Percentiles rank a stretch among this genome's conserved stretches.
phyloP scores from a whole-genome alignment of 2,329 filamentous ascomycete genomes.

The Passalora sequoiae region DNA sequence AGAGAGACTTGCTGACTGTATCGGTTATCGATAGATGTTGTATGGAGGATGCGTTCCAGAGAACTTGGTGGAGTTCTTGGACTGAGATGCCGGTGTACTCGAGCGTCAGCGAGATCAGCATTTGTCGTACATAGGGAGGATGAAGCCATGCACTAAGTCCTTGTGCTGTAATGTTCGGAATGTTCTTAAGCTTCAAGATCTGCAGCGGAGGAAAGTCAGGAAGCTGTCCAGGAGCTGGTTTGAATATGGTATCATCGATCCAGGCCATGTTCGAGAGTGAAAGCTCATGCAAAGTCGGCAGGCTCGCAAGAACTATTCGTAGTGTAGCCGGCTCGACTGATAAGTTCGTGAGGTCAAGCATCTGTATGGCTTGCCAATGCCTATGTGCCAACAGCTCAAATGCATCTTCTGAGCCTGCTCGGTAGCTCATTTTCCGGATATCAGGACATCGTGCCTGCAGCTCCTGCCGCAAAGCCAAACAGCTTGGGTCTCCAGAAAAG shows the following conservation, averaged over 20 bases:
- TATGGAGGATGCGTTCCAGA: conserved; percentile 55
- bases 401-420: conserved; percentile 69
- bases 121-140: conserved; percentile 52
- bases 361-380: conserved; percentile 66
- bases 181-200: conserved; percentile 66
- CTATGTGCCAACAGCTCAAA: conserved; percentile 64
- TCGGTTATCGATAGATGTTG: conserved; percentile 55
- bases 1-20: conserved; percentile 53
- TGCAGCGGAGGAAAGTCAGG: conserved; percentile 70
- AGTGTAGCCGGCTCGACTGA: conserved; percentile 66
- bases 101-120: conserved; percentile 64
- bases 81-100: conserved; percentile 66
- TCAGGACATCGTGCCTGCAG: conserved; percentile 77
- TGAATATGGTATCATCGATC: conserved; percentile 74
- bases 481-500: conserved; percentile 72
- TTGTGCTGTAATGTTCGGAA: conserved; percentile 63
- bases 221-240: conserved; percentile 55
- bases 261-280: conserved; percentile 65
- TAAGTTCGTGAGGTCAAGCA: conserved; percentile 64
- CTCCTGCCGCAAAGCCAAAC: conserved; percentile 72
- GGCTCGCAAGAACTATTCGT: conserved; percentile 62
- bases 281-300: conserved; percentile 65
- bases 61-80: conserved; percentile 55
- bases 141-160: conserved; percentile 67
- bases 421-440: conserved; percentile 84